These are phyloP conservation scores for Debaryomycetaceae sp. DNA, from an alignment of 1,139 yeast species.

Conservation along the genomic window DNA sequence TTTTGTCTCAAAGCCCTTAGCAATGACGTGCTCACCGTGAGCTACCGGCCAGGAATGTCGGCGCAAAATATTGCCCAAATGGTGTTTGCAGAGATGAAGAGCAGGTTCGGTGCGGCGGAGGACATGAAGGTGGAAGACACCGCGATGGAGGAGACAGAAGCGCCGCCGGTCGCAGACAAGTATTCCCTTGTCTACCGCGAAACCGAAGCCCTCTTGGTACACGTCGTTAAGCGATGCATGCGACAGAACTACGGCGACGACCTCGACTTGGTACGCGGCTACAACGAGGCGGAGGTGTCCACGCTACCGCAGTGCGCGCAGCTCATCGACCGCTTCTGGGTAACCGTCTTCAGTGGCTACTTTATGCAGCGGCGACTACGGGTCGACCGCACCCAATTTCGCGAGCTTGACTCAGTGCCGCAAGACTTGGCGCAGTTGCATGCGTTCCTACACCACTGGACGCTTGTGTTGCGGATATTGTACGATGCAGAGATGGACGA, in stretches of 20 bases:
- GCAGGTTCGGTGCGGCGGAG: constrained; percentile 12
- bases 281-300: constrained; percentile 28
- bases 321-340: constrained; percentile 46
- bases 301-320: constrained; percentile 40
- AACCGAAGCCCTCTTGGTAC: constrained; percentile 35
- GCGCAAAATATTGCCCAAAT: constrained; percentile 54
- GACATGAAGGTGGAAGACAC: background rate
- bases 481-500: constrained; percentile 36
- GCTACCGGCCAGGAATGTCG: constrained; percentile 55
- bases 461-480: constrained; percentile 33
- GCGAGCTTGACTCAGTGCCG: constrained; percentile 21
- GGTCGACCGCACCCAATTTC: constrained; percentile 3
- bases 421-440: constrained; percentile 19
- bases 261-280: constrained; percentile 43
- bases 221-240: constrained; percentile 53
- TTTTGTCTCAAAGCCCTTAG: constrained; percentile 73
- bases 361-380: constrained; percentile 15
- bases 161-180: constrained; percentile 3
- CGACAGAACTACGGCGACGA: constrained; percentile 56
- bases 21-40: constrained; percentile 64
- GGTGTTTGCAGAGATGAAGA: constrained; percentile 39
- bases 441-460: constrained; percentile 52
- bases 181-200: constrained; percentile 28
- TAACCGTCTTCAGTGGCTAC: constrained; percentile 55
- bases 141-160: background rate